Percentiles rank a stretch among this genome's conserved stretches.
phyloP scores from a whole-genome alignment of 495 filamentous ascomycete genomes.

The Apodospora peruviana region DNA sequence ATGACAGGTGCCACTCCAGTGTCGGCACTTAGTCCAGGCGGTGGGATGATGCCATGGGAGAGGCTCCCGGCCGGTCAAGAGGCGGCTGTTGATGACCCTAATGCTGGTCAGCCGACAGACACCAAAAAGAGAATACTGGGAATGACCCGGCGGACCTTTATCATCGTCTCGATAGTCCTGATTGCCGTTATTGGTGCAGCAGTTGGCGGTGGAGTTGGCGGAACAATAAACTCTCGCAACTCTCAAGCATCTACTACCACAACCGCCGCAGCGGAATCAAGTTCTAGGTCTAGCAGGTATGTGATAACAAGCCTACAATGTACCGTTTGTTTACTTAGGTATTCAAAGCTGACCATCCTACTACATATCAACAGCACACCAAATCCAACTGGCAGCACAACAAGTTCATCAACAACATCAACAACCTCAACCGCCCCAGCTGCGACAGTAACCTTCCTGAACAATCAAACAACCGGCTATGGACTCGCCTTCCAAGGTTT shows the following conservation, averaged over 20 bases:
- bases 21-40: constrained; percentile 3
- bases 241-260: too few species aligned
- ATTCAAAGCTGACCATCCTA: too few species aligned
- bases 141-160: constrained; percentile 15
- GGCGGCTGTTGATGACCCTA: background rate
- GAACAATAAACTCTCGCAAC: too few species aligned
- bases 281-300: background rate
- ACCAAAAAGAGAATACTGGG: constrained; percentile 20
- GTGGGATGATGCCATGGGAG: constrained; percentile 16
- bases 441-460: constrained; percentile 8
- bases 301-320: too few species aligned
- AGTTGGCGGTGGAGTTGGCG: constrained; percentile 24
- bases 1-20: background rate
- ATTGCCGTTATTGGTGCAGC: constrained; percentile 17
- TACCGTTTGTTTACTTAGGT: too few species aligned
- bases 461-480: constrained; percentile 11
- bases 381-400: too few species aligned
- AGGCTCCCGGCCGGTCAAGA: background rate
- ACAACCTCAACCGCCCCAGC: background rate
- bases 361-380: too few species aligned
- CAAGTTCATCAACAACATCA: background rate
- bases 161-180: constrained; percentile 12
- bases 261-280: too few species aligned
- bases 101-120: background rate
- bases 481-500: constrained; percentile 20